Base-by-base conservation (phyloP, 2,329 filamentous ascomycete genomes). In the Colletotrichum sp. region DNA sequence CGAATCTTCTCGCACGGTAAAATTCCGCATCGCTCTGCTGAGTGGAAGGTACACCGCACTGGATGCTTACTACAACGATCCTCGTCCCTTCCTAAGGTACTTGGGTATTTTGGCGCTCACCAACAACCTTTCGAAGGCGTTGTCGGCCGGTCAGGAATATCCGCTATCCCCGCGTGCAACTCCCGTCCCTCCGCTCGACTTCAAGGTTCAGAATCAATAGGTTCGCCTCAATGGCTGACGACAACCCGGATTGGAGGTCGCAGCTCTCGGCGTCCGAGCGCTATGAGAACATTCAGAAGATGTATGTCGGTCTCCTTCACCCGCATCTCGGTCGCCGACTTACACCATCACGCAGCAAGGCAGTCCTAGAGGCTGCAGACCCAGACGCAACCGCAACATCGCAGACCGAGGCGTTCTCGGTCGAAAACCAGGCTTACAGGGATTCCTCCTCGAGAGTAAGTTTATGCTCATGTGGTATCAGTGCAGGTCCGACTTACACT, bases 221-320 rank as follows among this genome's bases (percentile, higher is more conserved):
- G 24, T 31, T 71, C 51, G 55, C 57, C 18, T 51, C 29, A 29
- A 74, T 74, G 72, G 55, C 72, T 33, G 62, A 74, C 61, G 81
- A 62, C 70, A 70, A 65, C 66, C 76, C 24, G 70, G 81, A 82
- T 38, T 93, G 91, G 91, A 88, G 85, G 78, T 80, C 80, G 27
- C 82, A 83, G 4, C 81, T 93, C 72, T 87, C 88, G 12, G 91
- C 91, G 43, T 86, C 89, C 15, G 89, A 92, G 67, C 87, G 93
- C 70, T 91, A 93, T 80, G 88, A 89, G 69, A 89, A 87, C 72
- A 91, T 94, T 65, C 87, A 93, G 76, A 88, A 85, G 72, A 85
- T 93, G 91, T 92, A 81, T 85, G 90, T 21, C 34, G n/a, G 34
- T 38, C n/a, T 24, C 11, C 9, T 8, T 3, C 13, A 15, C 21